phyloP scores from a whole-genome alignment of 1,284 basidiomycete genomes.

The Rhodotorula sp. region DNA sequence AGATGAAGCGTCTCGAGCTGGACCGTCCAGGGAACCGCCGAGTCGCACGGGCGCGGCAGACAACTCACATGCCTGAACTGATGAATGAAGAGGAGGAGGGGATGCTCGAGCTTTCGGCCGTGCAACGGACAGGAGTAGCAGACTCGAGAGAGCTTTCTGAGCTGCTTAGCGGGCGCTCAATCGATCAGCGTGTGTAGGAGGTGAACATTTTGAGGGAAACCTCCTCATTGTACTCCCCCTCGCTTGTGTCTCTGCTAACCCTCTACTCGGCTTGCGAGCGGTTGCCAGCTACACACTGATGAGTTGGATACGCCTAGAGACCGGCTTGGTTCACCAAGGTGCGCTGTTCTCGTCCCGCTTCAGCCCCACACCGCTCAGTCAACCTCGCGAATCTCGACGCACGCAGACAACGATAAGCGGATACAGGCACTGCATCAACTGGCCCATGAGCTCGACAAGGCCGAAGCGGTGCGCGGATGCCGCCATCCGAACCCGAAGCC shows the following conservation, averaged over 20 bases:
- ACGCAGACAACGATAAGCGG: constrained; percentile 30
- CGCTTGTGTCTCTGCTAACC: neutral
- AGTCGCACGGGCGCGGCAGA: too few relatives aligned
- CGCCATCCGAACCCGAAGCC: neutral
- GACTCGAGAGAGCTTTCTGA: too few relatives aligned
- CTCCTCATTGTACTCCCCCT: neutral
- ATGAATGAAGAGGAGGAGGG: too few relatives aligned
- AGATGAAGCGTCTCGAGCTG: too few relatives aligned
- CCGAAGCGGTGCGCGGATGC: neutral
- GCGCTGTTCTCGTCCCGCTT: neutral
- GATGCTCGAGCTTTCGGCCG: too few relatives aligned
- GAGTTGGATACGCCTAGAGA: neutral
- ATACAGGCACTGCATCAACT: constrained; percentile 11
- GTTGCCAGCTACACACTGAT: neutral
- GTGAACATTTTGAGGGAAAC: too few relatives aligned
- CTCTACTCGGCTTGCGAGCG: neutral
- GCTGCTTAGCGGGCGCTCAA: too few relatives aligned
- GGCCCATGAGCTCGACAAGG: neutral
- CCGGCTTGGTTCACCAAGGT: constrained; percentile 8
- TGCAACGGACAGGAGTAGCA: too few relatives aligned
- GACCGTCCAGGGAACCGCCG: too few relatives aligned
- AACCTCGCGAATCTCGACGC: neutral
- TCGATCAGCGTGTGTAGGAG: too few relatives aligned
- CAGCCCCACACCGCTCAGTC: neutral
- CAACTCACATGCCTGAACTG: too few relatives aligned